phyloP scores from a whole-genome alignment of 768 basidiomycete genomes.

The Infundibulicybe gibba region DNA sequence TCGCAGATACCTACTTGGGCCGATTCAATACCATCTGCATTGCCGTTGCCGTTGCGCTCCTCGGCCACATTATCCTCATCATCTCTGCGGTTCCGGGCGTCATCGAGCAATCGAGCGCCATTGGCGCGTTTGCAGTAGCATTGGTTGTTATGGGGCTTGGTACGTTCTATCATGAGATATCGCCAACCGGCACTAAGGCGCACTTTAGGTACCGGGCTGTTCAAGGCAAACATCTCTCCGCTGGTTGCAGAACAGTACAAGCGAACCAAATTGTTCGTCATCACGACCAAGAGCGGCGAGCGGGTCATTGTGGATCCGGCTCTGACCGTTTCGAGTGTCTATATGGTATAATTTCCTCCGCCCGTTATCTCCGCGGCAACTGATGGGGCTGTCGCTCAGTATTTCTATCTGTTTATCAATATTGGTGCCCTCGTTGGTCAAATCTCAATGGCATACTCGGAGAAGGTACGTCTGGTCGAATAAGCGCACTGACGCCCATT shows the following conservation, averaged over 20 bases:
- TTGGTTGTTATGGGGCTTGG: slow-evolving; percentile 57
- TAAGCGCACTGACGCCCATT: neutral
- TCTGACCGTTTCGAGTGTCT: slow-evolving; percentile 65
- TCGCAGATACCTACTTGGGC: slow-evolving; percentile 71
- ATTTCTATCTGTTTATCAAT: slow-evolving; percentile 74
- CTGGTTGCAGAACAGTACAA: slow-evolving; percentile 76
- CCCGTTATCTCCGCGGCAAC: neutral
- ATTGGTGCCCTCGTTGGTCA: slow-evolving; percentile 68
- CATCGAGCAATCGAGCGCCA: slow-evolving; percentile 47
- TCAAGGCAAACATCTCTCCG: slow-evolving; percentile 77
- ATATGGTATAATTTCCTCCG: slow-evolving; percentile 51
- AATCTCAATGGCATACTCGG: slow-evolving; percentile 64
- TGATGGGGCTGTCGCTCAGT: slow-evolving; percentile 26
- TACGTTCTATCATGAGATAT: slow-evolving; percentile 7
- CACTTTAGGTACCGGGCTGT: slow-evolving; percentile 53
- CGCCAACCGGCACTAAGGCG: slow-evolving; percentile 3
- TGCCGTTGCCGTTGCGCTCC: slow-evolving; percentile 53
- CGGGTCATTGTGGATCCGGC: slow-evolving; percentile 73
- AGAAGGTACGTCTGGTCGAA: slow-evolving; percentile 36
- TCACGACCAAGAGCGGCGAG: slow-evolving; percentile 51
- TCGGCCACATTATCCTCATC: slow-evolving; percentile 67
- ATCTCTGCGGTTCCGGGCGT: slow-evolving; percentile 64
- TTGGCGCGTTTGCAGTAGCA: slow-evolving; percentile 53
- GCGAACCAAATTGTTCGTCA: slow-evolving; percentile 49
- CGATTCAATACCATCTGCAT: slow-evolving; percentile 72